phyloP scores from a whole-genome alignment of 169 alveolate genomes.

The Toxoplasma gondii region DNA sequence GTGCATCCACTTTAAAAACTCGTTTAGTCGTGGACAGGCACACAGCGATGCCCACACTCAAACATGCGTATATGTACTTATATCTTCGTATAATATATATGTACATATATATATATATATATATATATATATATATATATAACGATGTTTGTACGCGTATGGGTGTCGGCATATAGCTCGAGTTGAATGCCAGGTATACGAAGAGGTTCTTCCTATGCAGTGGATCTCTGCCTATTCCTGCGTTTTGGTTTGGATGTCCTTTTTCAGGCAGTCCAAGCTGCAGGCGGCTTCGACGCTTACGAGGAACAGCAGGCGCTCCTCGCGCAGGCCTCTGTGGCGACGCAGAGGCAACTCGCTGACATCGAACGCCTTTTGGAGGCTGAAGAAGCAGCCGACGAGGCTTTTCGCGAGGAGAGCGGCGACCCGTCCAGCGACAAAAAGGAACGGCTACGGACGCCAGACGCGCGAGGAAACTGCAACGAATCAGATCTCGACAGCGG shows the following conservation, averaged over 20 bases:
- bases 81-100: neutral
- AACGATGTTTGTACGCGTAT: neutral
- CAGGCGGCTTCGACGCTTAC: neutral
- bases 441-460: too few species aligned
- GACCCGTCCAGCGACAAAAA: too few species aligned
- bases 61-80: neutral
- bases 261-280: conserved; percentile 5
- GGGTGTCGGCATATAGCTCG: neutral
- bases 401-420: neutral
- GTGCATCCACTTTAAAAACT: neutral
- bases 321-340: neutral
- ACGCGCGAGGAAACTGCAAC: too few species aligned
- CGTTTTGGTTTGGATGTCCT: neutral
- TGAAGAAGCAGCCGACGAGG: neutral
- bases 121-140: neutral
- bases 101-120: conserved; percentile 7
- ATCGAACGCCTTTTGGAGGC: neutral
- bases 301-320: neutral
- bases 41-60: neutral
- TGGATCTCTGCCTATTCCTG: too few species aligned
- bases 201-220: neutral
- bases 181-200: neutral
- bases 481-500: too few species aligned
- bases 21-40: neutral
- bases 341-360: neutral